Evolutionary conservation across 495 filamentous ascomycete species (phyloP).

Genomic region (Elaphomyces granulatus): DNA sequence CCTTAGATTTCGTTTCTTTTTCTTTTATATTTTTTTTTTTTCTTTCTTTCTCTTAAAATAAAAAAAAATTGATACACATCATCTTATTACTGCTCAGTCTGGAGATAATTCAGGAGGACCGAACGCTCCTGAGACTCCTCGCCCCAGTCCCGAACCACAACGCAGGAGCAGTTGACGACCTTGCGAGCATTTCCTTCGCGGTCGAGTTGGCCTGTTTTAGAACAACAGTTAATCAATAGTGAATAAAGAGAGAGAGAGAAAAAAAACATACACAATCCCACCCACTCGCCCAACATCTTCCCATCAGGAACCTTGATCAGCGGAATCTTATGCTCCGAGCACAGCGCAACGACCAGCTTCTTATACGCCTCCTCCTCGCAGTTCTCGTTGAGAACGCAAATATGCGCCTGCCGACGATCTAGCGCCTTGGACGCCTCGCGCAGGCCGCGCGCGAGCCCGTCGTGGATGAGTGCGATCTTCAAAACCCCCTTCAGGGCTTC

Average conservation of each 20-base stretch:
- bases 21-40: too few species aligned
- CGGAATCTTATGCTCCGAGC: slow-evolving; percentile 97
- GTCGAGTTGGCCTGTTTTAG: slow-evolving; percentile 70
- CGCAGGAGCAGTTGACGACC: slow-evolving; percentile 99
- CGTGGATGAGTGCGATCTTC: slow-evolving; percentile 97
- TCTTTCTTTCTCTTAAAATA: neutral
- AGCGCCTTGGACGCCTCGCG: slow-evolving; percentile 96
- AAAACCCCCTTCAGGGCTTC: slow-evolving; percentile 95
- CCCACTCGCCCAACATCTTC: slow-evolving; percentile 99
- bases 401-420: slow-evolving; percentile 93
- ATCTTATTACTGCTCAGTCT: slow-evolving; percentile 56
- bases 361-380: slow-evolving; percentile 99
- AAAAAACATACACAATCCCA: slow-evolving; percentile 80
- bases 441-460: slow-evolving; percentile 94
- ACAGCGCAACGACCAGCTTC: slow-evolving; percentile 97
- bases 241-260: slow-evolving; percentile 5
- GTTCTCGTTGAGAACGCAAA: slow-evolving; percentile 97
- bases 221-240: slow-evolving; percentile 1
- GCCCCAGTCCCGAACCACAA: slow-evolving; percentile 98
- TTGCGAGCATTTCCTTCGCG: slow-evolving; percentile 98
- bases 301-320: slow-evolving; percentile 99
- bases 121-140: slow-evolving; percentile 97
- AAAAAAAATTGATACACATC: neutral
- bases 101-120: slow-evolving; percentile 99
- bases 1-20: too few species aligned